Evolutionary conservation across 306 rosid species (phyloP).

Genomic region (Dryas octopetala): DNA sequence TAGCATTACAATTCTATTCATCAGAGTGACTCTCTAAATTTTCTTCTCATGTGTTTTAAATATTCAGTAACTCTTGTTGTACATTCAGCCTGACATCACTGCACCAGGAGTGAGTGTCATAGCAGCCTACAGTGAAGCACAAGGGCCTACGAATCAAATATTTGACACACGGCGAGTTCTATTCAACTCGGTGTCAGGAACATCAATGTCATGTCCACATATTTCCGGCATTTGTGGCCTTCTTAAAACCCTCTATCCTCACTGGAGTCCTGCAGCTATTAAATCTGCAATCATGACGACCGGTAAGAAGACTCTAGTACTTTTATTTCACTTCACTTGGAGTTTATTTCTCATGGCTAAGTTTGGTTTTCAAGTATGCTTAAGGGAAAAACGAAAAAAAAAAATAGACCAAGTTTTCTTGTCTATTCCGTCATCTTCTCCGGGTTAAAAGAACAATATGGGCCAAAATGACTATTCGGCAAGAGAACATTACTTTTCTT

Average conservation of each 20-base stretch:
- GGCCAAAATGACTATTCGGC: neutral
- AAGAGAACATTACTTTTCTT: slow-evolving; percentile 1
- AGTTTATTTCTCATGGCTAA: neutral
- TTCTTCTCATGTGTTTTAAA: neutral
- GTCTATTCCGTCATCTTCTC: no score
- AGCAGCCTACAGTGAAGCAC: slow-evolving; percentile 75
- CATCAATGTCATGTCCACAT: slow-evolving; percentile 99
- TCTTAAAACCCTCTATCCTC: slow-evolving; percentile 63
- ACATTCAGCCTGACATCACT: slow-evolving; percentile 82
- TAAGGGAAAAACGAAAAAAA: no score
- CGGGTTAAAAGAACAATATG: no score
- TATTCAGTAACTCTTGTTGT: slow-evolving; percentile 11
- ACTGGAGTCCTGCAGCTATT: slow-evolving; percentile 90
- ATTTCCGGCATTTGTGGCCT: slow-evolving; percentile 77
- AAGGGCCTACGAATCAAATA: slow-evolving; percentile 73
- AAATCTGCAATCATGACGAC: slow-evolving; percentile 97
- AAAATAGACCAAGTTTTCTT: neutral
- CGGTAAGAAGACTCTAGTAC: slow-evolving; percentile 38
- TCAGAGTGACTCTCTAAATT: neutral
- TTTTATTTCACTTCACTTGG: neutral
- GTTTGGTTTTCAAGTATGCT: no score
- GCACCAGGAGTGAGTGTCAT: slow-evolving; percentile 92
- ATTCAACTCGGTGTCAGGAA: slow-evolving; percentile 74
- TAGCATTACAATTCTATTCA: neutral
- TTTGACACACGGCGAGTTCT: slow-evolving; percentile 60